Conservation (phyloP, 2,329 filamentous ascomycete genomes). For the Beauveria scarabaeidicola region DNA sequence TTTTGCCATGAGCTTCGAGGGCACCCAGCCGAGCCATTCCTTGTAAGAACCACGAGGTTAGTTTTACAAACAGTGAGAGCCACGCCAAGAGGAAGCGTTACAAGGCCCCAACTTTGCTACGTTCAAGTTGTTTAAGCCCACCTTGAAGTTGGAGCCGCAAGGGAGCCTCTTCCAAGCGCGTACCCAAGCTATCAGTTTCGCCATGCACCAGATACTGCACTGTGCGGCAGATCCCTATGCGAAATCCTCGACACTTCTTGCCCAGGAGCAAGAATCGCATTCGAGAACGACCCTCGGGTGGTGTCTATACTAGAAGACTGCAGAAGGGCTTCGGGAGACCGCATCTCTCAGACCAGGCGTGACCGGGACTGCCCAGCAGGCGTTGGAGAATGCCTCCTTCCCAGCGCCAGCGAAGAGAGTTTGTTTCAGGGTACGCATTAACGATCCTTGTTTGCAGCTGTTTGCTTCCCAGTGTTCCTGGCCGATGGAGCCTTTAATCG, state of each 20-base stretch:
- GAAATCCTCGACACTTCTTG: background rate
- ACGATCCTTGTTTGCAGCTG: background rate
- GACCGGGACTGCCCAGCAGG: slow-evolving; percentile 4
- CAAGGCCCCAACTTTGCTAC: background rate
- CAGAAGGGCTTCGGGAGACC: background rate
- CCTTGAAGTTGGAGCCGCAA: no score
- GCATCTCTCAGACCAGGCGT: background rate
- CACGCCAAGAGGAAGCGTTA: background rate
- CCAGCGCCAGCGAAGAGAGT: background rate
- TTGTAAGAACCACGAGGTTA: background rate
- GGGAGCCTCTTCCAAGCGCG: background rate
- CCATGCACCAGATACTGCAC: background rate
- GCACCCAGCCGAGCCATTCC: background rate
- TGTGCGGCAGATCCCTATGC: background rate
- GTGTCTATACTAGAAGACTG: background rate
- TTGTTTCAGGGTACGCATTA: background rate
- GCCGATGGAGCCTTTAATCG: no score
- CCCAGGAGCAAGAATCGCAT: background rate
- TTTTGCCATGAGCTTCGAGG: background rate
- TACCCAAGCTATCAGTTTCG: background rate
- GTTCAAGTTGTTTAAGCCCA: no score
- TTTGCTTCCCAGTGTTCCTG: background rate
- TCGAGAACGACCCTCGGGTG: background rate
- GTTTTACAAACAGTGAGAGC: background rate
- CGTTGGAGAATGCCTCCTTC: background rate